A percentile compares a stretch with the other conserved stretches of the same genome.
Conservation (phyloP, 768 basidiomycete species). For the Kwoniella heveanensis region DNA sequence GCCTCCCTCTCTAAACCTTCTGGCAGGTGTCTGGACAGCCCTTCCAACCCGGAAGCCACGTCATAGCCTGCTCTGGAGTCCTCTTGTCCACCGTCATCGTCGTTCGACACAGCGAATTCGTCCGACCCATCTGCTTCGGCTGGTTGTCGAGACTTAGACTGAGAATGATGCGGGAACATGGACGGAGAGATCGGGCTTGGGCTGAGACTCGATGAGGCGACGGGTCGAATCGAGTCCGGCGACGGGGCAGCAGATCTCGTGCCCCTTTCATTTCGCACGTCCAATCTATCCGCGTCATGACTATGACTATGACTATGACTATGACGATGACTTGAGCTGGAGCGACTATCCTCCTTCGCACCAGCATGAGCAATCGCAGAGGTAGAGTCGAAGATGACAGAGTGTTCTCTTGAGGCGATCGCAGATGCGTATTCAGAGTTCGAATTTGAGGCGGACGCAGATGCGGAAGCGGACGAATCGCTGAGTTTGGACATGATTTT, state of each 20-base stretch:
- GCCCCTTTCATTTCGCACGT: constrained; percentile 14
- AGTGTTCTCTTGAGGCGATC: background rate
- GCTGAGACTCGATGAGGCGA: background rate
- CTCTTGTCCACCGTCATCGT: too few relatives aligned
- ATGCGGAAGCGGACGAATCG: constrained; percentile 1
- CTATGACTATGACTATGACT: too few relatives aligned
- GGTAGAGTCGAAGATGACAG: constrained; percentile 8
- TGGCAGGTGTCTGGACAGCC: constrained; percentile 2
- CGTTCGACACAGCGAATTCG: too few relatives aligned
- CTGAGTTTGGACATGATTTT: constrained; percentile 14
- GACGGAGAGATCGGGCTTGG: constrained; percentile 5
- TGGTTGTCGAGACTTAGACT: too few relatives aligned
- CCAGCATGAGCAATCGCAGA: too few relatives aligned
- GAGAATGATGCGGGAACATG: background rate
- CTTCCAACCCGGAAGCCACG: background rate
- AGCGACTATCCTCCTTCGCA: background rate
- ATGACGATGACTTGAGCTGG: background rate
- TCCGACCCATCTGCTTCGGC: too few relatives aligned
- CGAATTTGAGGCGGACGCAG: background rate
- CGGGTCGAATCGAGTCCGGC: constrained; percentile 12
- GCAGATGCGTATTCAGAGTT: background rate
- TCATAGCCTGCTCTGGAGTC: too few relatives aligned
- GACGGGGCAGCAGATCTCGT: constrained; percentile 18
- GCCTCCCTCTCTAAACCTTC: constrained; percentile 18
- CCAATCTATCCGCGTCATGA: constrained; percentile 5